Conservation (phyloP, 169 alveolate species). For the Toxoplasma gondii region DNA sequence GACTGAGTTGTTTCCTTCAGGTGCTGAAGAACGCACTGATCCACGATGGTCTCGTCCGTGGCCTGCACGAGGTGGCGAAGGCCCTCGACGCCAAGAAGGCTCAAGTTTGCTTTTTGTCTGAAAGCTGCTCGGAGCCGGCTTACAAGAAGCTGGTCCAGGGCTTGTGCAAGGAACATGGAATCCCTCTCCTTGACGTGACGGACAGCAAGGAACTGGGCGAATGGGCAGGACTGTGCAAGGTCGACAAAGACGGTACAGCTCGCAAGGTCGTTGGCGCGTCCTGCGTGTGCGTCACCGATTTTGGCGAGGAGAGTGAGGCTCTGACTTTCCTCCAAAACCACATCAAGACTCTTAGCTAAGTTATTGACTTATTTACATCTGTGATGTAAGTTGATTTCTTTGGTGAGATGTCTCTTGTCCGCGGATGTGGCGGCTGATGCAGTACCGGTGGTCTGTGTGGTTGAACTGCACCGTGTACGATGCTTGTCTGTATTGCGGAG, state of each 20-base stretch:
- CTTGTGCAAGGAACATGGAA: conserved; percentile 86
- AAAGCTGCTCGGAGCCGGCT: conserved; percentile 93
- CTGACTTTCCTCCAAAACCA: conserved; percentile 89
- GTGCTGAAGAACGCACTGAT: conserved; percentile 89
- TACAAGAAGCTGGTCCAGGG: conserved; percentile 91
- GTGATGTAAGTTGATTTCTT: not conserved
- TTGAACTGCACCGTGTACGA: not conserved
- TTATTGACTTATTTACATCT: not conserved
- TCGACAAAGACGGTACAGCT: conserved; percentile 93
- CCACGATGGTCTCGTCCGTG: conserved; percentile 93
- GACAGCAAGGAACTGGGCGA: conserved; percentile 95
- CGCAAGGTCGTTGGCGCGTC: conserved; percentile 96
- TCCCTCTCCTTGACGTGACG: conserved; percentile 92
- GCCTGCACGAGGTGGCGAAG: conserved; percentile 94
- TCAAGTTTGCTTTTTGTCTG: conserved; percentile 93
- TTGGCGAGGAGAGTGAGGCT: conserved; percentile 95
- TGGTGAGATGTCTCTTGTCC: not conserved
- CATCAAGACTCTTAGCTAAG: conserved; percentile 67
- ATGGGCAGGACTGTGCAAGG: conserved; percentile 97
- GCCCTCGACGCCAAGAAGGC: conserved; percentile 94
- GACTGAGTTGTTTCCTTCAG: conserved; percentile 44
- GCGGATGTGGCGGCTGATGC: not conserved
- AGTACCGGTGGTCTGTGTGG: not conserved
- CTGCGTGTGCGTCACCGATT: conserved; percentile 94
- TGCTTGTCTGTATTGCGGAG: not conserved